Percentiles rank a stretch among this genome's conserved stretches.
Evolutionary conservation across 306 rosid species (phyloP).

Genomic region (Luffa aegyptiaca): DNA sequence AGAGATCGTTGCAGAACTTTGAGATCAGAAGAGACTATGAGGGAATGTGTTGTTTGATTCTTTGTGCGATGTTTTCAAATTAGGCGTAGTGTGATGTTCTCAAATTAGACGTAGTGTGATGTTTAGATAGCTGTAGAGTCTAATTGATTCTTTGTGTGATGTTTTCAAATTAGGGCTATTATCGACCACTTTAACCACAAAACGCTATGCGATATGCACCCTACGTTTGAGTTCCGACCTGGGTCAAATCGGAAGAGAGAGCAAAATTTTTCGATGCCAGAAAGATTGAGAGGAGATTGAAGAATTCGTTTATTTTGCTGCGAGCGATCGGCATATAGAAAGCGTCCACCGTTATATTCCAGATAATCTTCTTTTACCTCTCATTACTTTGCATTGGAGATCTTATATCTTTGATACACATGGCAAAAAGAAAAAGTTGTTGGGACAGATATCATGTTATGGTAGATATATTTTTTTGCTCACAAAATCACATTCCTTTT

Average conservation of each 20-base stretch:
- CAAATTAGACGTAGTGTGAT: no score
- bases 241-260: background rate
- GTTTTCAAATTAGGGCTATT: no score
- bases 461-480: background rate
- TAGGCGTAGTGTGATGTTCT: no score
- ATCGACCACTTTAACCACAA: no score
- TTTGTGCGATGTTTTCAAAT: no score
- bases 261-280: background rate
- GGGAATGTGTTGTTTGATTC: conserved; percentile 35
- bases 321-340: background rate
- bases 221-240: background rate
- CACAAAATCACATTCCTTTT: conserved; percentile 9
- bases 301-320: background rate
- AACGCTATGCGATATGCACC: background rate
- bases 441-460: background rate
- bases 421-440: background rate
- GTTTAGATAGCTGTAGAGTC: no score
- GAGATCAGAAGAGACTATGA: conserved; percentile 93
- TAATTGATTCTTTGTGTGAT: no score
- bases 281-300: background rate
- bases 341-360: background rate
- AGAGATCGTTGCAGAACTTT: conserved; percentile 83
- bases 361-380: background rate
- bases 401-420: background rate
- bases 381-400: background rate